Percentiles rank a stretch among this genome's conserved stretches.
These are phyloP conservation scores for Pythium diclinum DNA, from an alignment of 352 stramenopile species.

Conservation along the genomic window DNA sequence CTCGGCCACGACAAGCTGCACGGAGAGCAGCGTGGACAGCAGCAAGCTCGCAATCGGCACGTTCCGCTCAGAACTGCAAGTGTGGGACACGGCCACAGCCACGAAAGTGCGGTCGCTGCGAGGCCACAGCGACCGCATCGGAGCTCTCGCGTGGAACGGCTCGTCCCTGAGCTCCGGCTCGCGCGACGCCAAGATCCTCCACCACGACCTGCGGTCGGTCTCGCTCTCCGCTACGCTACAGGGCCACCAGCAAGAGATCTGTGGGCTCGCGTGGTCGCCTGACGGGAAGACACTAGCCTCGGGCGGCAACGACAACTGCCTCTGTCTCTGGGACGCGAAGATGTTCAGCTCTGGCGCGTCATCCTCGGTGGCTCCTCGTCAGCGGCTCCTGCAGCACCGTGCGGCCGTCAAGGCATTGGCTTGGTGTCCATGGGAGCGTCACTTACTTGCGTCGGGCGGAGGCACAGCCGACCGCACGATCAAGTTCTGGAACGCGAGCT, in stretches of 20 bases:
- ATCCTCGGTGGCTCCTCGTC: conserved; percentile 29
- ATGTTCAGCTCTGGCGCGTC: conserved; percentile 19
- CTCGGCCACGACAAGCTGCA: conserved; percentile 36
- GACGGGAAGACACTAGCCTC: conserved; percentile 92
- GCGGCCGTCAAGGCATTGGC: conserved; percentile 96
- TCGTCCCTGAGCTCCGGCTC: conserved; percentile 88
- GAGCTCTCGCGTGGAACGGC: conserved; percentile 91
- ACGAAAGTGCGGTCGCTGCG: conserved; percentile 88
- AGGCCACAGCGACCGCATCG: conserved; percentile 88
- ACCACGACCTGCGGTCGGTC: conserved; percentile 35
- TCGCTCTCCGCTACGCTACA: conserved; percentile 28
- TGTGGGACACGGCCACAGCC: conserved; percentile 91
- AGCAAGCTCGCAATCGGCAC: conserved; percentile 93
- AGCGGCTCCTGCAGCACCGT: conserved; percentile 84
- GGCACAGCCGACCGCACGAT: conserved; percentile 95
- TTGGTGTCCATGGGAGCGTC: conserved; percentile 95
- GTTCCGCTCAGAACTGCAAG: conserved; percentile 84
- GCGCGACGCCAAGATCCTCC: conserved; percentile 88
- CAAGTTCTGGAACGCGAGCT: conserved; percentile 95
- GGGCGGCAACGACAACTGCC: conserved; percentile 93
- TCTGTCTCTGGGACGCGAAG: conserved; percentile 93
- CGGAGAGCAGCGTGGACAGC: conserved; percentile 28
- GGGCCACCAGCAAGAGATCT: conserved; percentile 94
- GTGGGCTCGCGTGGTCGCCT: conserved; percentile 92
- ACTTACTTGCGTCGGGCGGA: conserved; percentile 92